These are phyloP conservation scores for Panicum miliaceum DNA, from an alignment of 176 grass and related monocot genomes.

Conservation along the genomic window DNA sequence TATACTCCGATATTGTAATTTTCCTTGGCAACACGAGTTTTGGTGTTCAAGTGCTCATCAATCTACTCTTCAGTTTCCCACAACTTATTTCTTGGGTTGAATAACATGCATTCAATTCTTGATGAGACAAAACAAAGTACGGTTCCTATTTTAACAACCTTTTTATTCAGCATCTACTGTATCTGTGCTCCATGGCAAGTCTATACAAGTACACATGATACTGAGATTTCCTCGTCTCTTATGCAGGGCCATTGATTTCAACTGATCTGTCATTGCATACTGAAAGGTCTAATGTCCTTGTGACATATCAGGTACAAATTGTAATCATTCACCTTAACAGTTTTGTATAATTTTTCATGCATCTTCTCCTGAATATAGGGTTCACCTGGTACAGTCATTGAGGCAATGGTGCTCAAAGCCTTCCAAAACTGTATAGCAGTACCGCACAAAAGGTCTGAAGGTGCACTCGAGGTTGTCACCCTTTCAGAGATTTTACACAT, in stretches of 20 bases:
- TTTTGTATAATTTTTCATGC: conserved; percentile 13
- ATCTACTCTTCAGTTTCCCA: background rate
- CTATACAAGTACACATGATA: background rate
- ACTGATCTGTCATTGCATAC: conserved; percentile 42
- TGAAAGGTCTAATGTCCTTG: conserved; percentile 50
- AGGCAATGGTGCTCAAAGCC: conserved; percentile 58
- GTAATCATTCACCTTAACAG: background rate
- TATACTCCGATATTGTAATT: background rate
- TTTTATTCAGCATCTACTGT: background rate
- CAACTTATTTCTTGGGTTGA: background rate
- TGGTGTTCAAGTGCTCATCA: background rate
- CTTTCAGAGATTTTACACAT: background rate
- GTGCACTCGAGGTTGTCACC: conserved; percentile 56
- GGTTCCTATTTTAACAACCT: background rate
- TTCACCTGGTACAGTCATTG: conserved; percentile 54
- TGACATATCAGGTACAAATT: conserved; percentile 64
- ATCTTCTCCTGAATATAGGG: conserved; percentile 43
- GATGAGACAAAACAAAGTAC: no score
- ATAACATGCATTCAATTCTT: background rate
- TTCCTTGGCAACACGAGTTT: background rate
- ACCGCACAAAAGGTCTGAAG: conserved; percentile 64
- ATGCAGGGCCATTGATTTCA: conserved; percentile 51
- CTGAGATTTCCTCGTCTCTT: background rate
- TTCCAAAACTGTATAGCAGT: conserved; percentile 55
- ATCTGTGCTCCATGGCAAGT: background rate